A percentile compares a stretch with the other conserved stretches of the same genome.
phyloP scores from a whole-genome alignment of 805 yeast species.

The Nakazawaea siamensis region DNA sequence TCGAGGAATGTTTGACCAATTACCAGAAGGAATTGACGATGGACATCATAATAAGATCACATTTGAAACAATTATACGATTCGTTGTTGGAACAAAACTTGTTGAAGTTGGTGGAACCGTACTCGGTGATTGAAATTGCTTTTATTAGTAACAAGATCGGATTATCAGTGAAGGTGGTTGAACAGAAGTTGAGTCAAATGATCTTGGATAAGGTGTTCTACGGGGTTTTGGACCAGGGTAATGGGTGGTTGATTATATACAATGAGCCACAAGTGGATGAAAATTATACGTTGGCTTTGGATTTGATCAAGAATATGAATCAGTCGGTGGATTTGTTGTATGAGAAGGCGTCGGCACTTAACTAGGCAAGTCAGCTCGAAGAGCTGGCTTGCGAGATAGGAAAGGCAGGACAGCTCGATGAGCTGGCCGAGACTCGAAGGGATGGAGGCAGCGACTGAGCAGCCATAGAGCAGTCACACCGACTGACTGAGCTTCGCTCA shows the following conservation, averaged over 20 bases:
- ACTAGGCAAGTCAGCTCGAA: too few species aligned
- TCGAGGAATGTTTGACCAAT: constrained; percentile 70
- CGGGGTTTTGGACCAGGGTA: constrained; percentile 97
- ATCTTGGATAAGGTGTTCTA: constrained; percentile 90
- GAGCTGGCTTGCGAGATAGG: too few species aligned
- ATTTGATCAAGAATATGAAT: constrained; percentile 80
- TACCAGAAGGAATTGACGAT: constrained; percentile 71
- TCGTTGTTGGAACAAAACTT: constrained; percentile 87
- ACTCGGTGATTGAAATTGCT: constrained; percentile 87
- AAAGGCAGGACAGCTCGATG: too few species aligned
- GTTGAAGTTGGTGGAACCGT: constrained; percentile 92
- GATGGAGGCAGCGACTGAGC: too few species aligned
- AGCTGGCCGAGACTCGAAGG: too few species aligned
- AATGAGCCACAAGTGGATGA: constrained; percentile 86
- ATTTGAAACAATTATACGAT: constrained; percentile 88
- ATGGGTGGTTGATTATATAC: constrained; percentile 91
- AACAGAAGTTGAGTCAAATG: constrained; percentile 93
- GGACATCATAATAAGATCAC: constrained; percentile 85
- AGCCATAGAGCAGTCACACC: too few species aligned
- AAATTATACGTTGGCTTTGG: constrained; percentile 80
- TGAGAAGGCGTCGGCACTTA: constrained; percentile 85
- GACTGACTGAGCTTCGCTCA: too few species aligned
- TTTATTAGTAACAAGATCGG: constrained; percentile 87
- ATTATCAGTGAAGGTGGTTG: constrained; percentile 78
- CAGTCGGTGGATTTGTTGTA: constrained; percentile 83